Evolutionary conservation across 768 basidiomycete genomes (phyloP).

Genomic region (Rhodotorula kratochvilovae): DNA sequence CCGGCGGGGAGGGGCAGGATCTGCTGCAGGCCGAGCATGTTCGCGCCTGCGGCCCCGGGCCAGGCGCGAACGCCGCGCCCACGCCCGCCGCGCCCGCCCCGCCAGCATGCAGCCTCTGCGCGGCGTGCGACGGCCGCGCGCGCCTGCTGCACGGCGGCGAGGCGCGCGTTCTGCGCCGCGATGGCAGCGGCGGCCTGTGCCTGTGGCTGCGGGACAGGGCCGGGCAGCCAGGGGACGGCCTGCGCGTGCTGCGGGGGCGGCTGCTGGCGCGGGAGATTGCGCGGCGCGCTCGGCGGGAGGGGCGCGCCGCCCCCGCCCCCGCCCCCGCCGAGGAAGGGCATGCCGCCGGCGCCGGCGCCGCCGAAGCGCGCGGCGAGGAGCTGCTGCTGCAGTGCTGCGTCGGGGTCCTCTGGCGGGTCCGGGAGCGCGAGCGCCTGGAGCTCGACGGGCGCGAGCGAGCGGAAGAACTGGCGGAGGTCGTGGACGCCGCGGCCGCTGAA

Average conservation of each 20-base stretch:
- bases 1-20: no score
- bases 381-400: neutral
- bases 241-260: no score
- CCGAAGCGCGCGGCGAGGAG: neutral
- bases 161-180: no score
- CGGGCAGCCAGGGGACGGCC: no score
- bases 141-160: neutral
- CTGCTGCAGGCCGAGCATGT: conserved; percentile 15
- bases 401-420: conserved; percentile 16
- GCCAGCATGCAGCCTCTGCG: neutral
- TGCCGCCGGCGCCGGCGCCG: no score
- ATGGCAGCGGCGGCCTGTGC: neutral
- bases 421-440: neutral
- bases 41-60: neutral
- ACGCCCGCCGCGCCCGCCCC: neutral
- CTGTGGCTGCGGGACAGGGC: no score
- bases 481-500: conserved; percentile 88
- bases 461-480: conserved; percentile 70
- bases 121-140: neutral
- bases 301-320: no score
- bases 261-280: no score
- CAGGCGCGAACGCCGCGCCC: neutral
- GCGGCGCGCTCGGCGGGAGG: no score
- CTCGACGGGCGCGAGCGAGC: conserved; percentile 12
- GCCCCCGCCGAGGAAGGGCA: no score